phyloP scores from a whole-genome alignment of 495 filamentous ascomycete genomes.

The Glonium stellatum region DNA sequence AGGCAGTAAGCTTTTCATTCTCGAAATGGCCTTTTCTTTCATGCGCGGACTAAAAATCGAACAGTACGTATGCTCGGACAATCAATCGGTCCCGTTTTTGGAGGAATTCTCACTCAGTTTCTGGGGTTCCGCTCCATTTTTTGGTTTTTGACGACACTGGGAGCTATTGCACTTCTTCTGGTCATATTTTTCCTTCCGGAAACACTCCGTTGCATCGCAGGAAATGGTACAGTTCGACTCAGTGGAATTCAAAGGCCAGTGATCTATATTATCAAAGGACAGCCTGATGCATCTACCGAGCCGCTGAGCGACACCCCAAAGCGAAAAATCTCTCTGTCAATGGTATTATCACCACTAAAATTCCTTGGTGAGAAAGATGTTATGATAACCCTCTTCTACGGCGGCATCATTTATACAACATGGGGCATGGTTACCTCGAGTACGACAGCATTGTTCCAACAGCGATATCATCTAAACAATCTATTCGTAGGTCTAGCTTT shows the following conservation, averaged over 20 bases:
- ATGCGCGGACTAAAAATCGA: not conserved
- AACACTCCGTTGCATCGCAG: conserved; percentile 15
- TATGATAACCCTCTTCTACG: conserved; percentile 41
- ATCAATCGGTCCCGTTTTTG: conserved; percentile 5
- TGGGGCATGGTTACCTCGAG: conserved; percentile 48
- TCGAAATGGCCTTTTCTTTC: not conserved
- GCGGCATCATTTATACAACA: conserved; percentile 44
- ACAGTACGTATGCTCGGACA: conserved; percentile 6
- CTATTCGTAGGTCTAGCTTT: conserved; percentile 41
- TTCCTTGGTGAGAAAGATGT: conserved; percentile 43
- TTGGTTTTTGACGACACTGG: conserved; percentile 11
- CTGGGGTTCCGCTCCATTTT: conserved; percentile 14
- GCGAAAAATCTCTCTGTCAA: not conserved
- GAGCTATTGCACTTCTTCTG: not conserved
- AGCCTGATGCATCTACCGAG: conserved; percentile 3
- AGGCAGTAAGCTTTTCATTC: conserved; percentile 3
- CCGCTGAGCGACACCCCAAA: not conserved
- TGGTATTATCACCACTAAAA: conserved; percentile 30
- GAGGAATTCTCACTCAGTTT: conserved; percentile 4
- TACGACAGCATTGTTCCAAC: conserved; percentile 40
- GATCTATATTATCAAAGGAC: not conserved
- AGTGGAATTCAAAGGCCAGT: conserved; percentile 13
- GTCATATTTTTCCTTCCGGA: conserved; percentile 18
- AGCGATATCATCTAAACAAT: conserved; percentile 33
- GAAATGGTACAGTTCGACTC: conserved; percentile 10